phyloP scores from a whole-genome alignment of 2,329 filamentous ascomycete species.

The Sphaerulina musiva region DNA sequence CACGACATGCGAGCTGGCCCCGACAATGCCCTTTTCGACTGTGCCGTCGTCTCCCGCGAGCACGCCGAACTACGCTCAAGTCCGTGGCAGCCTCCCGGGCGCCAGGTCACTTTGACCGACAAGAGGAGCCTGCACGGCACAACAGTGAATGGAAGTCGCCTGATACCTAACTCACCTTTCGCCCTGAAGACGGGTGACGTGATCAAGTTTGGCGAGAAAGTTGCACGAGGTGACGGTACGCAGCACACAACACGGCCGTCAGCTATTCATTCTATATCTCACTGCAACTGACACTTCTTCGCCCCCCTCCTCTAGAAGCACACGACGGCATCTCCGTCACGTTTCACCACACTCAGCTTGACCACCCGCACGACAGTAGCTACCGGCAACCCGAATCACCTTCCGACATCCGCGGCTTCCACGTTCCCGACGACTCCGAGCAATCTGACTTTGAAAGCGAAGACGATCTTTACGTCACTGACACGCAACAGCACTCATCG shows the following conservation, averaged over 20 bases:
- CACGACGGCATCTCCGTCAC: conserved; percentile 27
- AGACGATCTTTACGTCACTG: conserved; percentile 16
- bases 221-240: conserved; percentile 27
- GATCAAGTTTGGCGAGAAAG: conserved; percentile 30
- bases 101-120: conserved; percentile 30
- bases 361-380: conserved; percentile 4
- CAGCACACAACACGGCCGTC: not conserved
- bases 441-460: conserved; percentile 24
- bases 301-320: conserved; percentile 15
- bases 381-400: conserved; percentile 2
- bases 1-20: conserved; percentile 29
- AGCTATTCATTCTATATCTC: not conserved
- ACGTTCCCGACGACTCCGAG: conserved; percentile 21
- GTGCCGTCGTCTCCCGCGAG: conserved; percentile 33
- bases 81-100: conserved; percentile 10
- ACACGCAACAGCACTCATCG: conserved; percentile 19
- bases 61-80: conserved; percentile 30
- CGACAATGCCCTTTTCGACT: conserved; percentile 34
- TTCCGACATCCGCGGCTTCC: conserved; percentile 16
- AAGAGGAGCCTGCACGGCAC: conserved; percentile 32
- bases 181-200: conserved; percentile 25
- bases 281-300: not conserved
- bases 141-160: conserved; percentile 29
- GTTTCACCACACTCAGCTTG: conserved; percentile 14
- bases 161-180: conserved; percentile 18